These are phyloP conservation scores for Leptomonas seymouri DNA, from an alignment of 208 protist species.

Conservation along the genomic window DNA sequence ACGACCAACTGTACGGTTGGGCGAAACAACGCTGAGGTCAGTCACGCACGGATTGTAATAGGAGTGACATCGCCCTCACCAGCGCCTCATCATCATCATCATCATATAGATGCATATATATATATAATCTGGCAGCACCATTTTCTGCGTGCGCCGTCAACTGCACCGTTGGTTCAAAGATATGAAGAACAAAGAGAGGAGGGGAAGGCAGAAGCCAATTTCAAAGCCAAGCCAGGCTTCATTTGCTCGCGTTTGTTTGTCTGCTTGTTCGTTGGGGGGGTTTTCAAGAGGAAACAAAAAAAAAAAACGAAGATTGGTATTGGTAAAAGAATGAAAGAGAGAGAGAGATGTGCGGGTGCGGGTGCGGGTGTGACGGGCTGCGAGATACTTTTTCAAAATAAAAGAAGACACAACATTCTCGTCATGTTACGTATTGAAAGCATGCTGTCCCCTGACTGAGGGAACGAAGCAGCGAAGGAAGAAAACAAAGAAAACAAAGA, in stretches of 20 bases:
- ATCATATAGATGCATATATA: too few species aligned
- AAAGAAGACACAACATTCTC: background rate
- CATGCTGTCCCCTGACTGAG: background rate
- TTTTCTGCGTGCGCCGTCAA: too few species aligned
- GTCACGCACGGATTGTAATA: slow-evolving; percentile 5
- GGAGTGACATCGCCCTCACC: background rate
- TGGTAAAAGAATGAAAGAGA: background rate
- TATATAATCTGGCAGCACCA: too few species aligned
- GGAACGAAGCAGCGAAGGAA: background rate
- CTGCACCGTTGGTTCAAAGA: too few species aligned
- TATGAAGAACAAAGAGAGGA: too few species aligned
- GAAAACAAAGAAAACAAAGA: slow-evolving; percentile 2
- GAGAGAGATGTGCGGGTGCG: too few species aligned
- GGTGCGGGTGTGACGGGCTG: too few species aligned
- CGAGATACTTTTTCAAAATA: background rate
- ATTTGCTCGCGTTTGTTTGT: background rate
- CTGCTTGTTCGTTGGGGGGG: background rate
- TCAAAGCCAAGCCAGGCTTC: too few species aligned
- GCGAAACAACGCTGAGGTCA: background rate
- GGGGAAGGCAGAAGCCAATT: too few species aligned
- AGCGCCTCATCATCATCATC: too few species aligned
- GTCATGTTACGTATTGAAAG: background rate
- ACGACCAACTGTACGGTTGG: background rate
- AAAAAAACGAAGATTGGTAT: too few species aligned
- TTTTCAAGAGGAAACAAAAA: background rate